A percentile compares a stretch with the other conserved stretches of the same genome.
Conservation (phyloP, 306 rosid species). For the Crataegus laevigata region DNA sequence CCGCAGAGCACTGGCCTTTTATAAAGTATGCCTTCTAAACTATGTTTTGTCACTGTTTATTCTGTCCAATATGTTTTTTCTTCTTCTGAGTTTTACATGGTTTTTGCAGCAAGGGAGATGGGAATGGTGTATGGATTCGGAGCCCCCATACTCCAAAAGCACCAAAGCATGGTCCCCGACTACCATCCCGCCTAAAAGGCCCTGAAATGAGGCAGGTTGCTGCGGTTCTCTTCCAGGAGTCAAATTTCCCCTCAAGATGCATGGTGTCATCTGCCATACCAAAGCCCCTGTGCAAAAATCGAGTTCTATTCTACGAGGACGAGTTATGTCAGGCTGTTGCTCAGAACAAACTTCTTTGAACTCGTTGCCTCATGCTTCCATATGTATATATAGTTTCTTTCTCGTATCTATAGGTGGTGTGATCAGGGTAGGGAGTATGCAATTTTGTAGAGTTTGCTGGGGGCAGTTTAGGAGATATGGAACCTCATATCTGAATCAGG, state of each 20-base stretch:
- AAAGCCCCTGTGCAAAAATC: slow-evolving; percentile 75
- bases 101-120: slow-evolving; percentile 61
- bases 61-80: neutral
- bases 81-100: neutral
- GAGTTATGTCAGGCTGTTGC: slow-evolving; percentile 95
- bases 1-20: slow-evolving; percentile 81
- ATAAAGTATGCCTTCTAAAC: slow-evolving; percentile 31
- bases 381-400: slow-evolving; percentile 40
- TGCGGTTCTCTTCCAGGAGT: slow-evolving; percentile 84
- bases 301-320: slow-evolving; percentile 91
- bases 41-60: neutral
- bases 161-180: slow-evolving; percentile 85
- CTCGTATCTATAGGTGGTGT: slow-evolving; percentile 17
- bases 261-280: slow-evolving; percentile 62
- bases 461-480: slow-evolving; percentile 49
- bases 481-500: slow-evolving; percentile 36
- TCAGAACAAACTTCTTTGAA: slow-evolving; percentile 81
- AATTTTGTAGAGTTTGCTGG: slow-evolving; percentile 54
- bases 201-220: slow-evolving; percentile 90
- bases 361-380: slow-evolving; percentile 10
- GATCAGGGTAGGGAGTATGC: slow-evolving; percentile 37
- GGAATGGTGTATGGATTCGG: slow-evolving; percentile 41
- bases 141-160: slow-evolving; percentile 90
- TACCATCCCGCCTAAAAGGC: slow-evolving; percentile 81
- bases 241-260: slow-evolving; percentile 63